Evolutionary conservation across 2,329 filamentous ascomycete genomes (phyloP).

Genomic region (Phoma sp.): DNA sequence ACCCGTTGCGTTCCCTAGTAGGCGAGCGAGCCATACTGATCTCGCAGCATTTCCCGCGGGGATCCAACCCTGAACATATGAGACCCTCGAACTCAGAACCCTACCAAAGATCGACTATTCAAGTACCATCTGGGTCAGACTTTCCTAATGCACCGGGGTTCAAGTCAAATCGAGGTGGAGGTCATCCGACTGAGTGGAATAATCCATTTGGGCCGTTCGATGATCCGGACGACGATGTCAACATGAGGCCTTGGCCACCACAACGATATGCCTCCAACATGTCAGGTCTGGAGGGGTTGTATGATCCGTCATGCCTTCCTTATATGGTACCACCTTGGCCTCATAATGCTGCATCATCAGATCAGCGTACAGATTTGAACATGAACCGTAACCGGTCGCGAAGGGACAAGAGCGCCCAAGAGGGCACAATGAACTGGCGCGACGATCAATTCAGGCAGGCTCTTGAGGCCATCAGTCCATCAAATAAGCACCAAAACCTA

Average conservation of each 20-base stretch:
- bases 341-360: background rate
- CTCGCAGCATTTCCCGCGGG: background rate
- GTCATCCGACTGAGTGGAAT: slow-evolving; percentile 22
- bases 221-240: slow-evolving; percentile 26
- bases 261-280: slow-evolving; percentile 2
- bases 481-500: slow-evolving; percentile 66
- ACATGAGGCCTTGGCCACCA: slow-evolving; percentile 26
- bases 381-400: slow-evolving; percentile 12
- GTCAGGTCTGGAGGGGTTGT: background rate
- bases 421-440: slow-evolving; percentile 28
- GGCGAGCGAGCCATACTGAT: slow-evolving; percentile 9
- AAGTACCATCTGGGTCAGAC: slow-evolving; percentile 23
- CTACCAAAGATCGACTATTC: slow-evolving; percentile 23
- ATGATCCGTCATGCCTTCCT: slow-evolving; percentile 3
- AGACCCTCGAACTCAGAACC: slow-evolving; percentile 25
- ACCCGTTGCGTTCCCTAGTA: slow-evolving; percentile 38
- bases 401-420: slow-evolving; percentile 15
- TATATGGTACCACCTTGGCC: slow-evolving; percentile 20
- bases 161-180: slow-evolving; percentile 2
- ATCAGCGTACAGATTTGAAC: background rate
- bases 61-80: slow-evolving; percentile 12
- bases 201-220: slow-evolving; percentile 15
- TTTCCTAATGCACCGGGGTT: slow-evolving; percentile 20
- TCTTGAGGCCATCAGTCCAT: slow-evolving; percentile 33
- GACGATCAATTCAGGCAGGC: slow-evolving; percentile 41